Conservation (phyloP, 2,329 filamentous ascomycete genomes). For the Fusarium ramigenum region DNA sequence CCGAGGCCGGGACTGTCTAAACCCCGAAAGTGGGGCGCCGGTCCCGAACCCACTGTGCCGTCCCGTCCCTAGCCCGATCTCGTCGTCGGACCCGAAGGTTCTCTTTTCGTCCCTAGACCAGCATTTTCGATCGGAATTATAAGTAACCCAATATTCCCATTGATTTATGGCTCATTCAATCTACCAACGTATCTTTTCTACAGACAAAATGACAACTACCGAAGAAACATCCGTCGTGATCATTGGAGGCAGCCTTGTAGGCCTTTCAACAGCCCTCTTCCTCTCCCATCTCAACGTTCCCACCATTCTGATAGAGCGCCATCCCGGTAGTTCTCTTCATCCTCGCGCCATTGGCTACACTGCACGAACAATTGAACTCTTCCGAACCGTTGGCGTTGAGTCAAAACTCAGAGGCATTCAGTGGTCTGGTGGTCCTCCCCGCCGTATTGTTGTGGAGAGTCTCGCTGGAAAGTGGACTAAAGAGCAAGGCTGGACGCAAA, state of each 20-base stretch:
- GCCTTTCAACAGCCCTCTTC: conserved; percentile 51
- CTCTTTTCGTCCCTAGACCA: background rate
- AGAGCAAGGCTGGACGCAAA: conserved; percentile 33
- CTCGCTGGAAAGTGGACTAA: conserved; percentile 35
- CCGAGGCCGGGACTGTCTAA: background rate
- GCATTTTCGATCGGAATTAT: background rate
- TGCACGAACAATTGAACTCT: conserved; percentile 51
- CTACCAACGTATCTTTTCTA: background rate
- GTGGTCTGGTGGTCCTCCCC: conserved; percentile 32
- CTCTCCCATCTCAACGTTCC: conserved; percentile 45
- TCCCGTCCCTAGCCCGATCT: background rate
- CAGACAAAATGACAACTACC: background rate
- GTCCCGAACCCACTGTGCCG: background rate
- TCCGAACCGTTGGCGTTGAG: conserved; percentile 42
- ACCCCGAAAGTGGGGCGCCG: background rate
- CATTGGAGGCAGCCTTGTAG: conserved; percentile 52
- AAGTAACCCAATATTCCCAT: accelerated
- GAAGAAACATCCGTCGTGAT: conserved; percentile 46
- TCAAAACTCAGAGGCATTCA: conserved; percentile 1
- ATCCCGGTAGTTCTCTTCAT: conserved; percentile 47
- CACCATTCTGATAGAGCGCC: conserved; percentile 51
- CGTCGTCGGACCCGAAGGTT: background rate
- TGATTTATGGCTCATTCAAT: accelerated
- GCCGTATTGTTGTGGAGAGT: conserved; percentile 37
- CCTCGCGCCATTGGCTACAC: conserved; percentile 52